Base-by-base conservation (phyloP, 495 filamentous ascomycete species). In the Neurospora sp. region DNA sequence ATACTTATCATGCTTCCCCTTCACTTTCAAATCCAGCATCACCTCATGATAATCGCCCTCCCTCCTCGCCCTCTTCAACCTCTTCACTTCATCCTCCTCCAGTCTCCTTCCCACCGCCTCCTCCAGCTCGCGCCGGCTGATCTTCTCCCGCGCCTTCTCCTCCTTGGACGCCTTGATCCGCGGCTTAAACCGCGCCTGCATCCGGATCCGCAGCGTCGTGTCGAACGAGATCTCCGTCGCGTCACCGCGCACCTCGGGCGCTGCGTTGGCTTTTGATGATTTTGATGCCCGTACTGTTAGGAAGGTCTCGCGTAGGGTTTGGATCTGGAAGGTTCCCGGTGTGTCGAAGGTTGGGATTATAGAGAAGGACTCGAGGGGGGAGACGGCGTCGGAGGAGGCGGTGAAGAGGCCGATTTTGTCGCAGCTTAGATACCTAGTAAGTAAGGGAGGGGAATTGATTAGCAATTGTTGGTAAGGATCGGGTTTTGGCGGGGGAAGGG, bases 1-100 rank as follows among this genome's bases (percentile, higher is more conserved):
- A 75, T 86, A 99, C 81, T 99, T 99, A 84, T 99, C 96, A 85
- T 99, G 96, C 84, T 97, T 98, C 72, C 90, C 92, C 82, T 96
- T 97, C 12, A 97, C 93, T 81, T 93, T 94, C 39, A 98, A 86
- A 86, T 97, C 91, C 72, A 99, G 82, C 75, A 98, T 80, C 71
- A 88, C 88, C 82, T 99, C 96, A 83, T 98, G 92, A 79, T 94
- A 99, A 81, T 95, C 89, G 1, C 96, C 93, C 79, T 97, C 93
- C 80, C 89, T 85, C 80, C 94, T 87, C 35, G 95, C 94, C 83
- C 83, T 92, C 87, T 94, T 94, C 81, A 99, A 81, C 79, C 79
- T 88, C 82, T 86, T 91, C 10, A 98, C 92, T 80, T 99, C 95
- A 71, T 94, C 91, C 74, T 97, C 93, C 37, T 94, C 89, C 73